Evolutionary conservation across 176 grass and related monocot genomes (phyloP), one percentile per base, ranked within the genome.

Genomic region (Rhipidocladum racemiflorum): DNA sequence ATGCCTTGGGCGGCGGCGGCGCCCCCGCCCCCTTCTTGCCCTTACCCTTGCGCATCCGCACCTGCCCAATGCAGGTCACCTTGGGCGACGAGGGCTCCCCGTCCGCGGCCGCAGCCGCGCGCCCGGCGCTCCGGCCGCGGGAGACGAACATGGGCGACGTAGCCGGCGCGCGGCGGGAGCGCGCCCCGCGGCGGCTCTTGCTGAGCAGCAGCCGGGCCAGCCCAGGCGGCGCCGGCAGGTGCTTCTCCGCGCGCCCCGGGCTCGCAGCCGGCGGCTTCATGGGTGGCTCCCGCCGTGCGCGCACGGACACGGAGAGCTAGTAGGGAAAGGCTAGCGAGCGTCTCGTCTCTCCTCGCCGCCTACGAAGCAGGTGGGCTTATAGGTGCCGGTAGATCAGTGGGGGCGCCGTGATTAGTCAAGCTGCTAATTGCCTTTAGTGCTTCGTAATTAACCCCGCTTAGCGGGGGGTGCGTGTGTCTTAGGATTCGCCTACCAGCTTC

Each of bases 11-110:
- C 49, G 61, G 21, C 55, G 28, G 9, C 42, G 0, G 4, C 35
- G n/a, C 12, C 28, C 56, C 30, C 2, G 3, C 12, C 6, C 56
- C 28, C 64, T 84, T 97, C 62, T 83, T 88, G 12, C 76, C 77
- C 28, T 89, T 92, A 74, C 85, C 70, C 61, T 90, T 92, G 75
- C 86, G 89, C 82, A 99, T 99, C 68, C 96, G 87, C 28, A 99
- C 96, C 75, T 98, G 92, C 1, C 92, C 92, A 81, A 94, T 94
- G 89, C 92, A 94, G 20, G 89, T 94, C 18, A 94, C 92, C 78
- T 94, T 94, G 24, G 92, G 92, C 21, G 92, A 94, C 10, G 87
- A 89, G 0, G 92, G 92, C 81, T 94, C 89, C 20, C 81, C 89
- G 11, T 70, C 82, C 50, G 78, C 62, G 23, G 49, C 72, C 6